phyloP scores from a whole-genome alignment of 257 asterid genomes.

The Gynochthodes officinalis region DNA sequence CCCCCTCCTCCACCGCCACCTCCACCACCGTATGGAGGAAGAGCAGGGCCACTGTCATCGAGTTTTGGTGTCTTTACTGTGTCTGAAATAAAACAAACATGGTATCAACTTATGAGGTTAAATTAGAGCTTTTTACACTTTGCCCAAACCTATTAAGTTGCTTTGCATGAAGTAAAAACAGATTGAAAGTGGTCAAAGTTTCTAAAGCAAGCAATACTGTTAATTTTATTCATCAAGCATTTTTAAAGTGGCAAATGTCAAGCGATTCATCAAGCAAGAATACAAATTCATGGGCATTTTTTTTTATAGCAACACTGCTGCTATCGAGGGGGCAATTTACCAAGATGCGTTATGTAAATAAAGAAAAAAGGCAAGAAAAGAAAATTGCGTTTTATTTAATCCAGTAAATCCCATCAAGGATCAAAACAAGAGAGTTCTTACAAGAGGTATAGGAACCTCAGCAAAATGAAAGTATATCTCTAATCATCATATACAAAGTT shows the following conservation, averaged over 20 bases:
- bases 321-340: background rate
- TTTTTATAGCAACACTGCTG: background rate
- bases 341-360: background rate
- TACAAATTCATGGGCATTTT: background rate
- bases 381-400: no score
- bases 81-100: background rate
- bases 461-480: background rate
- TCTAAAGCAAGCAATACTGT: background rate
- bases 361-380: background rate
- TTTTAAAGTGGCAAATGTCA: background rate
- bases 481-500: background rate
- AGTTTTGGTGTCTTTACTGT: slow-evolving; percentile 7
- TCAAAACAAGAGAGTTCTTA: no score
- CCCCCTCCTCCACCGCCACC: slow-evolving; percentile 1
- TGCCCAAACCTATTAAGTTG: background rate
- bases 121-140: background rate
- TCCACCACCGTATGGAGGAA: slow-evolving; percentile 15
- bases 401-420: no score
- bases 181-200: background rate
- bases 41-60: slow-evolving; percentile 8
- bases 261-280: background rate
- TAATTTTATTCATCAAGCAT: background rate
- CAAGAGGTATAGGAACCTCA: background rate
- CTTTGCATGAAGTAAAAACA: background rate
- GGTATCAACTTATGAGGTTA: background rate